These are phyloP conservation scores for Plicaturopsis crispa DNA, from an alignment of 768 basidiomycete species.

Conservation along the genomic window DNA sequence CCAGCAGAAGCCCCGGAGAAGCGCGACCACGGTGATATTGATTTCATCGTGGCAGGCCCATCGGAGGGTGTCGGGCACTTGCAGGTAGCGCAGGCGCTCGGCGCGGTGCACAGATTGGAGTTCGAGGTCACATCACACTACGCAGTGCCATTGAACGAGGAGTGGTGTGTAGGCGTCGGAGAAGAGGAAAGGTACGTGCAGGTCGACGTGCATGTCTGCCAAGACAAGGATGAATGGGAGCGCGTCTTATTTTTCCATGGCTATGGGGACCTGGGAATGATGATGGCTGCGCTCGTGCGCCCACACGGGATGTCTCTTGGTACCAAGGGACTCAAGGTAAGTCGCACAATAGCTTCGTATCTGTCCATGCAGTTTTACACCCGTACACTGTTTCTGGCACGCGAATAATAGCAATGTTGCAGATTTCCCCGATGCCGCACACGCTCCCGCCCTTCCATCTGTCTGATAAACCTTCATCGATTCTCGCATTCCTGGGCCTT, in stretches of 20 bases:
- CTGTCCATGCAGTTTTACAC: background rate
- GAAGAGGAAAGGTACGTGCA: slow-evolving; percentile 22
- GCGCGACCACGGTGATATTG: slow-evolving; percentile 37
- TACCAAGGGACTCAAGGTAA: slow-evolving; percentile 33
- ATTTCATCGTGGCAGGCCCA: slow-evolving; percentile 29
- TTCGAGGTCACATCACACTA: slow-evolving; percentile 31
- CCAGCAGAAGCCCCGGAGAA: slow-evolving; percentile 37
- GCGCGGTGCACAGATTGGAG: slow-evolving; percentile 26
- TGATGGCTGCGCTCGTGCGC: slow-evolving; percentile 30
- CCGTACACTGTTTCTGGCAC: too few relatives aligned
- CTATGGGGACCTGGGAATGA: slow-evolving; percentile 41
- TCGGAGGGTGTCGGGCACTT: slow-evolving; percentile 14
- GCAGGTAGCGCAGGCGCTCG: slow-evolving; percentile 19
- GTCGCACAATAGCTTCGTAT: background rate
- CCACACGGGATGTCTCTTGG: slow-evolving; percentile 24
- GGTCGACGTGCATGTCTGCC: slow-evolving; percentile 34
- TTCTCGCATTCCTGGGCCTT: slow-evolving; percentile 32
- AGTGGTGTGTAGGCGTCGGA: slow-evolving; percentile 12
- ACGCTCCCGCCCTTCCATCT: slow-evolving; percentile 21
- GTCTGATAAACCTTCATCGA: slow-evolving; percentile 18
- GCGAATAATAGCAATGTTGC: too few relatives aligned
- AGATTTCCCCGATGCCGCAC: background rate
- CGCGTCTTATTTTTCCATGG: slow-evolving; percentile 27
- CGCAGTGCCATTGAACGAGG: slow-evolving; percentile 22
- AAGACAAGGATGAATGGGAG: slow-evolving; percentile 21